Conservation (phyloP, 2,329 filamentous ascomycete genomes). For the Colletotrichum tofieldiae region DNA sequence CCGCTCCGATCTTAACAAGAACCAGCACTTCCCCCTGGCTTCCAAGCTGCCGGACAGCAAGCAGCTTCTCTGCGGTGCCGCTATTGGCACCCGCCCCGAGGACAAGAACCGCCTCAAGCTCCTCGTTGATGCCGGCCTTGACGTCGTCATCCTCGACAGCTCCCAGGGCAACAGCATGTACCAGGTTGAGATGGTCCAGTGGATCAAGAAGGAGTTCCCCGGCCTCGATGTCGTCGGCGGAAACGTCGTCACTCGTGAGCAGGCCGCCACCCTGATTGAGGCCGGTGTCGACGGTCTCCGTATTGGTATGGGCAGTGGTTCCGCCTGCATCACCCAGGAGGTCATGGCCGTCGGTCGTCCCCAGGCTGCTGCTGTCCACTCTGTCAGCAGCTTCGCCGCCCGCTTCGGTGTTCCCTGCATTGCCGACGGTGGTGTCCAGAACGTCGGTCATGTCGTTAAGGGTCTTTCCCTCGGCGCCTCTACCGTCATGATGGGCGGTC, state of each 20-base stretch:
- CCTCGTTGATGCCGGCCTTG: slow-evolving; percentile 93
- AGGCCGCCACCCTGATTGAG: slow-evolving; percentile 92
- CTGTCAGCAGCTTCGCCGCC: slow-evolving; percentile 89
- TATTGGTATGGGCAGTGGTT: slow-evolving; percentile 99
- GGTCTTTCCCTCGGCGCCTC: slow-evolving; percentile 94
- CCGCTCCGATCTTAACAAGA: slow-evolving; percentile 97
- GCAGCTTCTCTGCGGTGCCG: slow-evolving; percentile 95
- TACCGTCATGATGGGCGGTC: slow-evolving; percentile 99
- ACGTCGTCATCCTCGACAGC: slow-evolving; percentile 95
- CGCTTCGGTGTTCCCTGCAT: slow-evolving; percentile 98
- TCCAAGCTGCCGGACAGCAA: slow-evolving; percentile 98
- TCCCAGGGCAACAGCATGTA: slow-evolving; percentile 99
- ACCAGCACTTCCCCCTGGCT: slow-evolving; percentile 95
- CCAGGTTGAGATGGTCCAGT: slow-evolving; percentile 99
- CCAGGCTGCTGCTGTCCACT: slow-evolving; percentile 93
- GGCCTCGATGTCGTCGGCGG: slow-evolving; percentile 94
- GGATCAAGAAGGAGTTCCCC: slow-evolving; percentile 90
- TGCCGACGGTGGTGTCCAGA: slow-evolving; percentile 97
- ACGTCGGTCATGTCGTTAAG: slow-evolving; percentile 99
- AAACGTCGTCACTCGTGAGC: slow-evolving; percentile 98
- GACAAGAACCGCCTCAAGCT: slow-evolving; percentile 90
- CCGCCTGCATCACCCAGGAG: slow-evolving; percentile 98
- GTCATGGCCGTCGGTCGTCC: slow-evolving; percentile 99
- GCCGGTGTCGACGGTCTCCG: slow-evolving; percentile 96
- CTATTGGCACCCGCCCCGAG: slow-evolving; percentile 94